Conservation (phyloP, 2,329 filamentous ascomycete species). For the Paecilomyces dactylethromorphus region DNA sequence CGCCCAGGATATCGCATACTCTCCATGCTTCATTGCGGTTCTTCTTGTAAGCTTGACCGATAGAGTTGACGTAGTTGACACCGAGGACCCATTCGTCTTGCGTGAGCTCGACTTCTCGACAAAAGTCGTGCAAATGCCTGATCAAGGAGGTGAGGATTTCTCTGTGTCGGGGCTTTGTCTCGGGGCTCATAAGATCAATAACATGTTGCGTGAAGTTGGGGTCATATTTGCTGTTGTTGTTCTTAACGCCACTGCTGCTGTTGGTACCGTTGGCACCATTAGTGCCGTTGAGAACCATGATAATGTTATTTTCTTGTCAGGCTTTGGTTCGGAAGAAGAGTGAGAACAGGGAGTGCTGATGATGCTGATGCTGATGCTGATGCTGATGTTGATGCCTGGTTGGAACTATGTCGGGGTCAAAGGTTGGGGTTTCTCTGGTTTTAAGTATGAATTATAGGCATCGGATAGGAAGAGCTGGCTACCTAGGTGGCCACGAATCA, state of each 20-base stretch:
- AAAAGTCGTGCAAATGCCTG: slow-evolving; percentile 70
- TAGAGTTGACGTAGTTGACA: slow-evolving; percentile 67
- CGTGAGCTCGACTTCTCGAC: slow-evolving; percentile 69
- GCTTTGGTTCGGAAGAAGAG: background rate
- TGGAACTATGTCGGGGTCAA: background rate
- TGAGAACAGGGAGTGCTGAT: background rate
- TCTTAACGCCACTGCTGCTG: background rate
- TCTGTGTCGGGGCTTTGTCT: slow-evolving; percentile 58
- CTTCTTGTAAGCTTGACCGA: slow-evolving; percentile 62
- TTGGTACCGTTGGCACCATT: background rate
- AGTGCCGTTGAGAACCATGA: background rate
- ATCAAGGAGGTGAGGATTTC: slow-evolving; percentile 60
- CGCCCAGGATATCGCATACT: slow-evolving; percentile 65
- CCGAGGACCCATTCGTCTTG: slow-evolving; percentile 71
- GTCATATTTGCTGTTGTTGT: slow-evolving; percentile 50
- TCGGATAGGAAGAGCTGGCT: background rate
- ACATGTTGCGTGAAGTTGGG: slow-evolving; percentile 70
- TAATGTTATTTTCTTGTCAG: background rate
- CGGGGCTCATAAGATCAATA: slow-evolving; percentile 65
- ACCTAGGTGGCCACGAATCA: background rate
- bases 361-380: background rate
- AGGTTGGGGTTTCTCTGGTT: background rate
- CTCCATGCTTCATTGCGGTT: slow-evolving; percentile 70
- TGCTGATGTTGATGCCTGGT: background rate
- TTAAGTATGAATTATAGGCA: background rate